phyloP scores from a whole-genome alignment of 768 basidiomycete genomes.

The Trametes villosa region DNA sequence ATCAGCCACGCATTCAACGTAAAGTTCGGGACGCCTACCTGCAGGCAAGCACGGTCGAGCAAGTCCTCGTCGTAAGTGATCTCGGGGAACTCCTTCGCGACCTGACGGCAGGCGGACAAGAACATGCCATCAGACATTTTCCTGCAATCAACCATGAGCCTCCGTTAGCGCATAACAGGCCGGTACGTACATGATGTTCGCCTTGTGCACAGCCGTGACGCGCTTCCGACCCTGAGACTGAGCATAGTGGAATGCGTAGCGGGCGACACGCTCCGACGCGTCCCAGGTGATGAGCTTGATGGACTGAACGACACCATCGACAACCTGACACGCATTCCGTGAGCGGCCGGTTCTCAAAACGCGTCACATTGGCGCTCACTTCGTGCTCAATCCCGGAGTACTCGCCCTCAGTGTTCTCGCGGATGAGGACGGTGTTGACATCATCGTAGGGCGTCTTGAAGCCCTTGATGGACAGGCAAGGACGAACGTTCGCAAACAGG shows the following conservation, averaged over 20 bases:
- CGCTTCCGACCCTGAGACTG: conserved; percentile 82
- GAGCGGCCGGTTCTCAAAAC: conserved; percentile 1
- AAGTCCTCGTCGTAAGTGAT: conserved; percentile 96
- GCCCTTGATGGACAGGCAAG: conserved; percentile 93
- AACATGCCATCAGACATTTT: conserved; percentile 99
- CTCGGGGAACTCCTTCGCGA: conserved; percentile 93
- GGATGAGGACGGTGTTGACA: conserved; percentile 96
- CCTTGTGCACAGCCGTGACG: conserved; percentile 99
- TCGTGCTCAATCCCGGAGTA: conserved; percentile 99
- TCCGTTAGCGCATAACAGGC: background rate
- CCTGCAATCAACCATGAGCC: conserved; percentile 50
- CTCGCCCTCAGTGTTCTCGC: conserved; percentile 99
- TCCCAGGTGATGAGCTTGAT: conserved; percentile 99
- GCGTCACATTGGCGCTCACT: conserved; percentile 46
- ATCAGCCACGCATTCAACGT: conserved; percentile 3
- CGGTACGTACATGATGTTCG: conserved; percentile 89
- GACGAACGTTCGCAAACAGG: conserved; percentile 97
- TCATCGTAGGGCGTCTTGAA: conserved; percentile 99
- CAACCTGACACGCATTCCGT: conserved; percentile 55
- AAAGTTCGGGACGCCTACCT: conserved; percentile 50
- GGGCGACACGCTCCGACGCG: conserved; percentile 96
- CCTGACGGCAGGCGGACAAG: conserved; percentile 93
- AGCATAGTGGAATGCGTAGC: conserved; percentile 99
- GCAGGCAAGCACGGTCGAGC: conserved; percentile 93
- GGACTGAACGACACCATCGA: conserved; percentile 98